Evolutionary conservation across 495 filamentous ascomycete species (phyloP).

Genomic region (Alectoria sarmentosa): DNA sequence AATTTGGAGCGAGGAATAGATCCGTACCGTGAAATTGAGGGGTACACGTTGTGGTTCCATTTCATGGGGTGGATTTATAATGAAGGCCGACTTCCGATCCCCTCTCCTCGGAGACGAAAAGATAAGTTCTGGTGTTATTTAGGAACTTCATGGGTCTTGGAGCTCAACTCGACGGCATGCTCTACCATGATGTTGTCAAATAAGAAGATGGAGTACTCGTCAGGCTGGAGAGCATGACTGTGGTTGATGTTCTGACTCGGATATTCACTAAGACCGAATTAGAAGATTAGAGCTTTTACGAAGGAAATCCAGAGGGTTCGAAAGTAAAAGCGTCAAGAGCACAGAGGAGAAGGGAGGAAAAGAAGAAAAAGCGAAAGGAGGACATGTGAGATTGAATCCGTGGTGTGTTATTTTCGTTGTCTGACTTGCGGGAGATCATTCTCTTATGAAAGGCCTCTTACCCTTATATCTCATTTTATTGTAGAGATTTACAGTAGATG

Average conservation of each 20-base stretch:
- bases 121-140: not conserved
- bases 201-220: not conserved
- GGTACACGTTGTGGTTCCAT: not conserved
- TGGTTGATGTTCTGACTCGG: not conserved
- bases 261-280: not conserved
- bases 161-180: not conserved
- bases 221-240: not conserved
- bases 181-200: not conserved
- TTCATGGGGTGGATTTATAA: not conserved
- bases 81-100: not conserved
- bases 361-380: not conserved
- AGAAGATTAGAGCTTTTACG: too few species aligned
- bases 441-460: too few species aligned
- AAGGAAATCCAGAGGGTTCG: not conserved
- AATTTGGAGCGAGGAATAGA: not conserved
- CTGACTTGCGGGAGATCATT: too few species aligned
- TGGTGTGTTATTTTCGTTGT: too few species aligned
- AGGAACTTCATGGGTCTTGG: not conserved
- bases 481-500: too few species aligned
- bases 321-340: not conserved
- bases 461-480: too few species aligned
- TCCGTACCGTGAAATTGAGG: not conserved
- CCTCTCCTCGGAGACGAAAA: not conserved
- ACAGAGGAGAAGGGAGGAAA: not conserved
- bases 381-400: too few species aligned